Evolutionary conservation across 1,284 basidiomycete species (phyloP).

Genomic region (Paramarasmius palmivorus): DNA sequence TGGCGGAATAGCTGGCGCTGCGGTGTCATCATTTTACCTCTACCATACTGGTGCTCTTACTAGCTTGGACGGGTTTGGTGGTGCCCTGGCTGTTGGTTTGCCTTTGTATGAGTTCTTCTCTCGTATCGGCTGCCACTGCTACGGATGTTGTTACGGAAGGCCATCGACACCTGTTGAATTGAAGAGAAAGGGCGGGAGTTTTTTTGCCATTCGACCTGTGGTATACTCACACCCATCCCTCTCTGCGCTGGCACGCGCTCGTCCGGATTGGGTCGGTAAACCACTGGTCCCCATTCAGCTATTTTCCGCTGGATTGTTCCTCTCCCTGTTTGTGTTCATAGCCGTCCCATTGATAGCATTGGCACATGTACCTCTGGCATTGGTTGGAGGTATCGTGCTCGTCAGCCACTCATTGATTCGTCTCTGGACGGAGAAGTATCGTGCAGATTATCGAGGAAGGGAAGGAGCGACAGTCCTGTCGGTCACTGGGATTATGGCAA

Average conservation of each 20-base stretch:
- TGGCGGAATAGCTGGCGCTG: constrained; percentile 19
- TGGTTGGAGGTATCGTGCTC: constrained; percentile 3
- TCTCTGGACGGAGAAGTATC: constrained; percentile 7
- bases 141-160: constrained; percentile 23
- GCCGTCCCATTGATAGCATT: background rate
- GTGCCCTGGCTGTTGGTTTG: constrained; percentile 12
- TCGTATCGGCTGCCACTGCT: constrained; percentile 20
- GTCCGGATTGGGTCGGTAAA: constrained; percentile 14
- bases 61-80: constrained; percentile 15
- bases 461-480: background rate
- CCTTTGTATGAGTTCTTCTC: constrained; percentile 23
- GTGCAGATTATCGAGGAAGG: constrained; percentile 6
- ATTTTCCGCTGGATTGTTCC: constrained; percentile 18
- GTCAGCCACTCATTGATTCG: constrained; percentile 3
- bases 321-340: constrained; percentile 14
- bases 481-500: background rate
- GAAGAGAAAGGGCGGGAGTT: constrained; percentile 4
- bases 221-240: constrained; percentile 15
- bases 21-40: constrained; percentile 4
- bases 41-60: constrained; percentile 9
- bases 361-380: background rate
- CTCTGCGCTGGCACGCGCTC: constrained; percentile 17
- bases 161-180: constrained; percentile 8
- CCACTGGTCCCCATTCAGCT: constrained; percentile 20
- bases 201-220: constrained; percentile 5